Evolutionary conservation across 108 stramenopile genomes (phyloP).

Genomic region (Aurantiochytrium sp.): DNA sequence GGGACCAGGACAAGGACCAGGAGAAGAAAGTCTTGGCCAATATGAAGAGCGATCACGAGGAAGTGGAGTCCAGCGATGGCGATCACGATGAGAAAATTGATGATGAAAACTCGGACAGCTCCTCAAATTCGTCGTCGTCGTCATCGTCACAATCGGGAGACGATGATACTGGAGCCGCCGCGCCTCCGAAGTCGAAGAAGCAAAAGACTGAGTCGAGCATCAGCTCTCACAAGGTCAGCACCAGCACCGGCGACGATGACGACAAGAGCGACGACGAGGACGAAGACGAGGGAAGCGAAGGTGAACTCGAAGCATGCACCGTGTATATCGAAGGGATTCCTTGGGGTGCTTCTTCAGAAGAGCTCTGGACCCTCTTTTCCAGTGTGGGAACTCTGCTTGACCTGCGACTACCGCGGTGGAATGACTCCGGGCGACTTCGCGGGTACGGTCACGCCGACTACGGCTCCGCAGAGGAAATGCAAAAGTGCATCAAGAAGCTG

Average conservation of each 20-base stretch:
- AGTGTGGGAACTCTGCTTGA: slow-evolving; percentile 54
- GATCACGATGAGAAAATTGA: too few relatives aligned
- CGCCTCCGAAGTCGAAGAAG: too few relatives aligned
- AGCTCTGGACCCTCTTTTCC: slow-evolving; percentile 65
- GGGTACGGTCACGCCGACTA: slow-evolving; percentile 90
- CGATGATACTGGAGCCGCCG: too few relatives aligned
- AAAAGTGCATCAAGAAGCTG: slow-evolving; percentile 53
- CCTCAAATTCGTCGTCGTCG: too few relatives aligned
- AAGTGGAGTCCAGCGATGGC: too few relatives aligned
- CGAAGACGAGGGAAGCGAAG: neutral
- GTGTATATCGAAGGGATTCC: slow-evolving; percentile 86
- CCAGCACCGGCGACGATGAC: neutral
- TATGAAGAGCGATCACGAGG: too few relatives aligned
- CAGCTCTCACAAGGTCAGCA: too few relatives aligned
- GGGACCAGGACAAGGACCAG: too few relatives aligned
- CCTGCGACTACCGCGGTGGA: slow-evolving; percentile 75
- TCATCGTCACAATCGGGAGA: too few relatives aligned
- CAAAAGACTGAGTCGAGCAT: too few relatives aligned
- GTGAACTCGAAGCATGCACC: slow-evolving; percentile 32
- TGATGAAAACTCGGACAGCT: too few relatives aligned
- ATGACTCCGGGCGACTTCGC: slow-evolving; percentile 78
- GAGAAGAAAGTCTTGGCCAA: too few relatives aligned
- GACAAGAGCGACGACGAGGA: neutral
- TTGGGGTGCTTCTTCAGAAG: slow-evolving; percentile 59
- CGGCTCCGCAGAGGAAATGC: slow-evolving; percentile 37